phyloP scores from a whole-genome alignment of 768 basidiomycete species.

The Trametes gibbosa region DNA sequence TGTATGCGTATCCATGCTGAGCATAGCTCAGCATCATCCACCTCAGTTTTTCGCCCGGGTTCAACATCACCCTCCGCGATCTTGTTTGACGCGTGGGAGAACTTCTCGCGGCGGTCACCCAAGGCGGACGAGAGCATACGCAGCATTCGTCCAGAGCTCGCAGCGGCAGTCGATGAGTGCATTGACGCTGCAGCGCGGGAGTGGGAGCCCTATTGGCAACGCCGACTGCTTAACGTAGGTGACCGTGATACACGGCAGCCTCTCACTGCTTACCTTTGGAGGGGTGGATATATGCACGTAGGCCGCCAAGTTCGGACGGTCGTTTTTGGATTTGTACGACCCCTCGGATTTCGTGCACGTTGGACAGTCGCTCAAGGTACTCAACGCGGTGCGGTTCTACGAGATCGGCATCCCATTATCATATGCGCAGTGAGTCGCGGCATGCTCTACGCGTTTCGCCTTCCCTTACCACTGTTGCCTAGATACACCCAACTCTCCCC shows the following conservation, averaged over 20 bases:
- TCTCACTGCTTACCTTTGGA: not conserved
- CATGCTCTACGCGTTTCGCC: not conserved
- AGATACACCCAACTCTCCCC: conserved; percentile 86
- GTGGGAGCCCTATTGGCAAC: conserved; percentile 90
- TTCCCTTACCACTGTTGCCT: conserved; percentile 4
- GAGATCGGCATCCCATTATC: conserved; percentile 94
- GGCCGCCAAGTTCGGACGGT: conserved; percentile 97
- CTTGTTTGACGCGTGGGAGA: conserved; percentile 89
- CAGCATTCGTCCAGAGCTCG: conserved; percentile 82
- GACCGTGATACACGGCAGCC: not conserved
- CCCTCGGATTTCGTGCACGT: conserved; percentile 90
- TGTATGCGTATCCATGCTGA: not conserved
- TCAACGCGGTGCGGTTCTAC: conserved; percentile 89
- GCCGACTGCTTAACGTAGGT: conserved; percentile 75
- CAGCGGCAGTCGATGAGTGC: conserved; percentile 84
- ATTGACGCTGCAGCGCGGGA: conserved; percentile 93
- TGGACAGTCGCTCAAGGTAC: conserved; percentile 89
- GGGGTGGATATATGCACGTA: conserved; percentile 28
- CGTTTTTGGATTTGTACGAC: conserved; percentile 90
- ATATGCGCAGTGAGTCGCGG: conserved; percentile 71
- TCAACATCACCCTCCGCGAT: conserved; percentile 91
- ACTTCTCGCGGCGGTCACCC: conserved; percentile 78
- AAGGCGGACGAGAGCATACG: conserved; percentile 93
- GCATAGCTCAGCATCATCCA: conserved; percentile 54
- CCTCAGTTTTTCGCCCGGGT: conserved; percentile 88